Evolutionary conservation across 2,329 filamentous ascomycete genomes (phyloP).

Genomic region (Myriosclerotinia curreyana): DNA sequence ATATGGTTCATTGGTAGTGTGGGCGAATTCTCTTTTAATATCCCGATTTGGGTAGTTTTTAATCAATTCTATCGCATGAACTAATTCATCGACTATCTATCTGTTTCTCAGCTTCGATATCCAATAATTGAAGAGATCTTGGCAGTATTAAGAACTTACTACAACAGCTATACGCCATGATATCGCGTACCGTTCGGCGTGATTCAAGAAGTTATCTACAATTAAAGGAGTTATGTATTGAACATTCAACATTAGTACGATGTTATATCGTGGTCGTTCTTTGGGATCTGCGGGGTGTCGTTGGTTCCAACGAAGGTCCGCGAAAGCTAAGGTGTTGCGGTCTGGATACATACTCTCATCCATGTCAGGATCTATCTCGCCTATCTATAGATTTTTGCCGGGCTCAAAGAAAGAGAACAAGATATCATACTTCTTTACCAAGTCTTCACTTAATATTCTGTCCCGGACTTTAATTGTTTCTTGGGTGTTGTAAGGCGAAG

Average conservation of each 20-base stretch:
- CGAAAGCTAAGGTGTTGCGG: neutral
- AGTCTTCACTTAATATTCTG: too few species aligned
- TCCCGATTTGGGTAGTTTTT: neutral
- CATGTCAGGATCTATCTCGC: neutral
- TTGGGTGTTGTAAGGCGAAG: neutral
- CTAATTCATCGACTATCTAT: neutral
- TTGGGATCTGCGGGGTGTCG: neutral
- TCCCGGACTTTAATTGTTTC: neutral
- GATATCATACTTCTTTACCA: neutral
- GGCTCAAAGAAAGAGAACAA: neutral
- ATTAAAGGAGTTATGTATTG: neutral
- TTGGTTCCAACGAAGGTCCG: neutral
- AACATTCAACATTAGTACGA: neutral
- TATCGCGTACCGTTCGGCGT: neutral
- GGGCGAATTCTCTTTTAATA: neutral
- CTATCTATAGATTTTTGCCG: neutral
- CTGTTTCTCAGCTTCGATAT: neutral
- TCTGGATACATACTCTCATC: neutral
- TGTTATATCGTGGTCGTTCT: neutral
- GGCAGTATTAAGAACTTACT: neutral
- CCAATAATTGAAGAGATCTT: neutral
- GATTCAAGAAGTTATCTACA: neutral
- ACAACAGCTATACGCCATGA: neutral
- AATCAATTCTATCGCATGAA: neutral
- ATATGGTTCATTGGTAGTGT: conserved; percentile 8